Percentiles rank a stretch among this genome's conserved stretches.
Conservation (phyloP, 169 alveolate genomes). For the Perkinsus olseni region DNA sequence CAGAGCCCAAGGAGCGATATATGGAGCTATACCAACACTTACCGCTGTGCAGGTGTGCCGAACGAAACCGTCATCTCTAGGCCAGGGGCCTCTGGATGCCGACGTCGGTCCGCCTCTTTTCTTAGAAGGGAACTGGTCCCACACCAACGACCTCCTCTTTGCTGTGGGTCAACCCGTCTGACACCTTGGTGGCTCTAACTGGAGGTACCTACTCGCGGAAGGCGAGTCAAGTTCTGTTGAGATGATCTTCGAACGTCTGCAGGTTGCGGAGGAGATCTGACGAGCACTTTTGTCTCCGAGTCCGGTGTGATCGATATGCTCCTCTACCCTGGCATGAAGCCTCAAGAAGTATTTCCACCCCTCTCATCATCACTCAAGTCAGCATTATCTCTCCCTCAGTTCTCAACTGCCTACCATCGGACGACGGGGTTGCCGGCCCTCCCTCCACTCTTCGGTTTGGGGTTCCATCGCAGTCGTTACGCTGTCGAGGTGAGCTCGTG, state of each 20-base stretch:
- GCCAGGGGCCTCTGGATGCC: background rate
- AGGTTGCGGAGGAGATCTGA: background rate
- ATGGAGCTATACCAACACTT: background rate
- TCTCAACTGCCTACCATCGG: background rate
- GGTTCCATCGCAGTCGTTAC: constrained; percentile 80
- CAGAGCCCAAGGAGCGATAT: background rate
- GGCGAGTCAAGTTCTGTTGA: background rate
- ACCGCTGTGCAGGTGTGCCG: background rate
- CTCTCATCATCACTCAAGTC: background rate
- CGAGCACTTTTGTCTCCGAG: constrained; percentile 60
- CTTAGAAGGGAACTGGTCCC: background rate
- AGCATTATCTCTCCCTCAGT: background rate
- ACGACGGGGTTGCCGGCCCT: constrained; percentile 63
- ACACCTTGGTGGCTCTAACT: background rate
- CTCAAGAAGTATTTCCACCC: background rate
- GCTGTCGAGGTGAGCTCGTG: constrained; percentile 32
- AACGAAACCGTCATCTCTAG: background rate
- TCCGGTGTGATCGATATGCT: constrained; percentile 59
- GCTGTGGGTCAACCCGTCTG: background rate
- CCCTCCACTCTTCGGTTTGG: constrained; percentile 67
- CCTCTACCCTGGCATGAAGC: constrained; percentile 37
- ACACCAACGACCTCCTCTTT: background rate
- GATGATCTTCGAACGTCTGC: too few species aligned
- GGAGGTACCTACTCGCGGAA: background rate
- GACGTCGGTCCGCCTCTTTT: background rate